A percentile compares a stretch with the other conserved stretches of the same genome.
Conservation (phyloP, 495 filamentous ascomycete genomes). For the Thermochaetoides thermophila region DNA sequence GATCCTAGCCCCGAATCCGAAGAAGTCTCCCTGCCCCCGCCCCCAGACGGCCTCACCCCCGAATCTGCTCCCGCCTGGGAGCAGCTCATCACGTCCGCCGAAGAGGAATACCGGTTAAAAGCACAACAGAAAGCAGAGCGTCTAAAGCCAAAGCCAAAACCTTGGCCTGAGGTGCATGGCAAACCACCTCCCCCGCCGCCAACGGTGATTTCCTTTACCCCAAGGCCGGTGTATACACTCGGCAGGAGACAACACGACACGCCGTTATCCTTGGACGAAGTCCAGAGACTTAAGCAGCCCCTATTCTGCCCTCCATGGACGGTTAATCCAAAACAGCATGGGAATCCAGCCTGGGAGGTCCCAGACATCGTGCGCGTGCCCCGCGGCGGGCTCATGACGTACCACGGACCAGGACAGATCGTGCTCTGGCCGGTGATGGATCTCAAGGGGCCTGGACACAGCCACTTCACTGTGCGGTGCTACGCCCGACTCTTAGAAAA, state of each 20-base stretch:
- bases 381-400: slow-evolving; percentile 83
- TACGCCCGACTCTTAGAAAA: slow-evolving; percentile 67
- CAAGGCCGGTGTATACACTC: slow-evolving; percentile 74
- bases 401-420: slow-evolving; percentile 87
- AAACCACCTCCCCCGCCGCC: slow-evolving; percentile 48
- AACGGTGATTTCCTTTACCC: slow-evolving; percentile 69
- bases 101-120: too few species aligned
- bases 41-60: too few species aligned
- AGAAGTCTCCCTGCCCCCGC: too few species aligned
- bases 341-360: too few species aligned
- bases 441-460: slow-evolving; percentile 30
- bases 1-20: too few species aligned
- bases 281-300: too few species aligned
- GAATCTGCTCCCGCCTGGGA: slow-evolving; percentile 8
- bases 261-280: too few species aligned
- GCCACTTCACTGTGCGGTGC: slow-evolving; percentile 35
- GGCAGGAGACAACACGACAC: slow-evolving; percentile 55
- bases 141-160: too few species aligned
- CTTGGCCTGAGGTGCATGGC: too few species aligned
- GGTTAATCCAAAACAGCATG: too few species aligned
- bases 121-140: too few species aligned
- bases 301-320: too few species aligned
- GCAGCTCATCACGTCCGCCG: neutral
- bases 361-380: slow-evolving; percentile 52
- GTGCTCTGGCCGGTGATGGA: slow-evolving; percentile 82